Evolutionary conservation across 257 asterid species (phyloP).

Genomic region (Parsonsia alboflavescens): DNA sequence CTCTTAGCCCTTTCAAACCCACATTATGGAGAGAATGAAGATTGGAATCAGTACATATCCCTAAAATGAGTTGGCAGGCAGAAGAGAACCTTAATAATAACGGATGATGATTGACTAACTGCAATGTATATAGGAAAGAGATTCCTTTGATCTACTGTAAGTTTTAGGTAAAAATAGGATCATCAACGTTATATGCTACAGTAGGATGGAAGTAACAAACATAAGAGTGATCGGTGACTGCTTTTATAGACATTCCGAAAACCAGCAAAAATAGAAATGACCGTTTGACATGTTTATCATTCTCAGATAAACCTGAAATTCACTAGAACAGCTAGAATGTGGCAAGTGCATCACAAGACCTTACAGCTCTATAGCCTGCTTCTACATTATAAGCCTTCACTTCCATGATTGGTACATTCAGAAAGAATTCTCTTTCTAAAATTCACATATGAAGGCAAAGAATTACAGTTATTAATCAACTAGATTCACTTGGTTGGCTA

Average conservation of each 20-base stretch:
- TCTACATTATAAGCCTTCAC: neutral
- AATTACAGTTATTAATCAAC: neutral
- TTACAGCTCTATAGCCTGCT: neutral
- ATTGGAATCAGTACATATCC: no score
- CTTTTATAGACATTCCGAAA: neutral
- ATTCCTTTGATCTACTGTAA: neutral
- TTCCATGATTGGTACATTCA: neutral
- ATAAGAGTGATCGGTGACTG: neutral
- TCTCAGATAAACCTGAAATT: neutral
- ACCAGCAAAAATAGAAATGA: neutral
- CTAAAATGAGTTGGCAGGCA: neutral
- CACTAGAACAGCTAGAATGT: neutral
- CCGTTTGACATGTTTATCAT: neutral
- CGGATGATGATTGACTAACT: neutral
- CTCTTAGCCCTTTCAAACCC: neutral
- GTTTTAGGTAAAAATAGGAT: neutral
- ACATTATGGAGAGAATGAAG: neutral
- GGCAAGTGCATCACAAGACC: neutral
- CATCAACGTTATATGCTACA: neutral
- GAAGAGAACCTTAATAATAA: neutral
- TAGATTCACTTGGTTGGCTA: neutral
- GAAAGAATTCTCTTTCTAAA: neutral
- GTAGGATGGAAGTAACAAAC: neutral
- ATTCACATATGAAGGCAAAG: neutral
- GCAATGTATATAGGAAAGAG: neutral